Percentiles rank a stretch among this genome's conserved stretches.
Evolutionary conservation across 176 grass and related monocot species (phyloP).

Genomic region (Rhynchospora pubera): DNA sequence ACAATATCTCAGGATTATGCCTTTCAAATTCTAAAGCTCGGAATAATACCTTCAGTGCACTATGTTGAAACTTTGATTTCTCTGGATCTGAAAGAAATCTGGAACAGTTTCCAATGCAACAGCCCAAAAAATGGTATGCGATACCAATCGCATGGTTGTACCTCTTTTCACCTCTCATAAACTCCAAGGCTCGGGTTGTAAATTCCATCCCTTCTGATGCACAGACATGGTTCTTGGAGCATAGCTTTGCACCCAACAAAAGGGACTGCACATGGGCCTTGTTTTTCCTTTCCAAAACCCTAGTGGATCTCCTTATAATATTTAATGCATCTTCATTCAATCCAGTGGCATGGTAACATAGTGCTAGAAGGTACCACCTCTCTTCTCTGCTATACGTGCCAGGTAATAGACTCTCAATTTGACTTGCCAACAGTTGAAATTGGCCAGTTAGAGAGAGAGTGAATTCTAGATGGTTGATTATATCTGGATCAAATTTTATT

Average conservation of each 20-base stretch:
- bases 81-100: conserved; percentile 56
- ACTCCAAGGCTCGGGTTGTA: conserved; percentile 58
- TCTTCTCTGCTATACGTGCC: conserved; percentile 70
- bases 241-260: conserved; percentile 88
- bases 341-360: conserved; percentile 70
- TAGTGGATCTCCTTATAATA: conserved; percentile 60
- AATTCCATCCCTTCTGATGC: conserved; percentile 80
- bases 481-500: conserved; percentile 81
- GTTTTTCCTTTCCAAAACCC: conserved; percentile 60
- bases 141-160: conserved; percentile 49
- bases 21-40: conserved; percentile 44
- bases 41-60: conserved; percentile 48
- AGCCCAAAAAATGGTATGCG: conserved; percentile 73
- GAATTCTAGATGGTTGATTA: conserved; percentile 83
- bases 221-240: conserved; percentile 57
- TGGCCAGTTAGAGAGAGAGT: conserved; percentile 74
- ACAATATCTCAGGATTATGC: conserved; percentile 69
- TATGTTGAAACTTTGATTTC: conserved; percentile 58
- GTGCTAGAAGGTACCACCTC: conserved; percentile 93
- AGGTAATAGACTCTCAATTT: conserved; percentile 80
- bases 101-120: conserved; percentile 69
- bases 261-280: conserved; percentile 82
- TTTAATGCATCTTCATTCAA: conserved; percentile 83
- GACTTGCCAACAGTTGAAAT: conserved; percentile 59
- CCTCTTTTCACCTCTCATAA: conserved; percentile 39